phyloP scores from a whole-genome alignment of 441 rosid species.

The Aleurites moluccanus region DNA sequence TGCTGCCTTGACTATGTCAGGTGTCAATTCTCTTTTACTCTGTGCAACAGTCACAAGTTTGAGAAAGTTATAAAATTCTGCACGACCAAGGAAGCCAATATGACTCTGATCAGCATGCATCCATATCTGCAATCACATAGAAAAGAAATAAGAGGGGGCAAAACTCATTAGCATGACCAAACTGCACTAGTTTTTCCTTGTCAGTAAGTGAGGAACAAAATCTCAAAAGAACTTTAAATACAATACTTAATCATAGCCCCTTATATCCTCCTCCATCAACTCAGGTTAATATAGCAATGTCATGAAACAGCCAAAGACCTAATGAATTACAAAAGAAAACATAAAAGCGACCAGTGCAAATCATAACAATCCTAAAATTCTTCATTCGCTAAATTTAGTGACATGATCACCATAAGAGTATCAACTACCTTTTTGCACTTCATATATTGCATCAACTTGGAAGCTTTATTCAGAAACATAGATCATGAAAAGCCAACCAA shows the following conservation, averaged over 20 bases:
- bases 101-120: slow-evolving; percentile 71
- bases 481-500: not conserved
- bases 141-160: not conserved
- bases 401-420: not conserved
- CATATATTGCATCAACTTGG: not conserved
- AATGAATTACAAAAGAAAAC: not conserved
- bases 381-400: not conserved
- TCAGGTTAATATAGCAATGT: not conserved
- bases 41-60: slow-evolving; percentile 94
- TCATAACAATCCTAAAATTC: not conserved
- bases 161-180: slow-evolving; percentile 22
- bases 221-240: not conserved
- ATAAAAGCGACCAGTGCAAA: not conserved
- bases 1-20: slow-evolving; percentile 94
- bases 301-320: not conserved
- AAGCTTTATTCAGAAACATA: slow-evolving; percentile 3
- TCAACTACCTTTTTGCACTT: not conserved
- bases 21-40: slow-evolving; percentile 88
- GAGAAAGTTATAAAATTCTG: slow-evolving; percentile 81
- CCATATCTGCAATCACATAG: slow-evolving; percentile 65
- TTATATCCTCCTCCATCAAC: not conserved
- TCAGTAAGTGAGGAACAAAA: not conserved
- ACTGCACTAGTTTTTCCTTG: not conserved
- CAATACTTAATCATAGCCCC: not conserved
- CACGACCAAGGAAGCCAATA: slow-evolving; percentile 73